phyloP scores from a whole-genome alignment of 1,284 basidiomycete genomes.

The Boletellus sp. region DNA sequence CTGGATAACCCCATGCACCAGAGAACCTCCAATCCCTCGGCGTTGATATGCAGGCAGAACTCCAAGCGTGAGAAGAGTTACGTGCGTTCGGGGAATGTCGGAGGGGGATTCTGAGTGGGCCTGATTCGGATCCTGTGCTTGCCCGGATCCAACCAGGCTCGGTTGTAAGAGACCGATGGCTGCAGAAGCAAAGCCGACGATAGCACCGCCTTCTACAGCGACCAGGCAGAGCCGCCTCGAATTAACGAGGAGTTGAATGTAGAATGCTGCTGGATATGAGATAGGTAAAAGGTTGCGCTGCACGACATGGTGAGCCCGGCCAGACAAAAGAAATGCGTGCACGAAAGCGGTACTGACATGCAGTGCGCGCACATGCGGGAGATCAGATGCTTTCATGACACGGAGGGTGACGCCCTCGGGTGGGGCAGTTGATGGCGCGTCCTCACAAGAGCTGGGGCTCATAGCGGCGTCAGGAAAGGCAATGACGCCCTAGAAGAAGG shows the following conservation, averaged over 20 bases:
- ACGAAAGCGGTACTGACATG: conserved; percentile 38
- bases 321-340: background rate
- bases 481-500: too few species aligned
- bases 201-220: conserved; percentile 34
- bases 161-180: conserved; percentile 32
- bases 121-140: conserved; percentile 3
- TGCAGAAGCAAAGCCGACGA: conserved; percentile 52
- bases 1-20: conserved; percentile 39
- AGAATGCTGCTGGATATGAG: conserved; percentile 49
- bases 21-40: conserved; percentile 46
- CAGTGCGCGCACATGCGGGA: conserved; percentile 41
- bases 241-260: conserved; percentile 51
- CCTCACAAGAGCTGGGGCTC: conserved; percentile 1
- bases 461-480: conserved; percentile 9
- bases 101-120: conserved; percentile 5
- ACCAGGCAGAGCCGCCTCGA: conserved; percentile 48
- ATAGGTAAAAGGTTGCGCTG: conserved; percentile 45
- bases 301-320: background rate
- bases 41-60: conserved; percentile 47
- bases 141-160: background rate
- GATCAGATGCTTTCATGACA: conserved; percentile 35
- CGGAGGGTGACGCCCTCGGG: conserved; percentile 28
- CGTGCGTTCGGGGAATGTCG: conserved; percentile 28
- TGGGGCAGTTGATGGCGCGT: background rate
- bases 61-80: conserved; percentile 59